These are phyloP conservation scores for Kodamaea laetipori DNA, from an alignment of 805 yeast genomes.

Conservation along the genomic window DNA sequence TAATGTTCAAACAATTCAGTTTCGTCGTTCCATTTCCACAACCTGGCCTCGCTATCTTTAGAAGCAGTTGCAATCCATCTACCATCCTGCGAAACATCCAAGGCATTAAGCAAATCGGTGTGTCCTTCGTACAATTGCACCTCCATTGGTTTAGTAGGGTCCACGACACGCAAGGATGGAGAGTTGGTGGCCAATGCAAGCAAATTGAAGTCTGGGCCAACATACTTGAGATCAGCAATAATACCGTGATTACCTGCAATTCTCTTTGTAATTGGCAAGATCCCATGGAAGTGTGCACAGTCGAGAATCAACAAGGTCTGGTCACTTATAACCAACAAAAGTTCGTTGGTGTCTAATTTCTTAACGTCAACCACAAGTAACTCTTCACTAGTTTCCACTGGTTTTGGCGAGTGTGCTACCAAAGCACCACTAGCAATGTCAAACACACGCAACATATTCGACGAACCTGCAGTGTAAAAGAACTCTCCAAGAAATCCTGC, in stretches of 20 bases:
- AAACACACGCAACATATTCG: constrained; percentile 69
- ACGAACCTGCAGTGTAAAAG: constrained; percentile 78
- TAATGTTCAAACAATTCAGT: constrained; percentile 43
- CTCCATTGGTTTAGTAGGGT: constrained; percentile 60
- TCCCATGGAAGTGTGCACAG: constrained; percentile 21
- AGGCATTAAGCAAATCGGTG: constrained; percentile 75
- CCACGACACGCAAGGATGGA: constrained; percentile 78
- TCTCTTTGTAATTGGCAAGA: constrained; percentile 50
- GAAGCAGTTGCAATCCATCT: constrained; percentile 89
- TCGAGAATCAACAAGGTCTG: constrained; percentile 67
- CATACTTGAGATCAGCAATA: constrained; percentile 82
- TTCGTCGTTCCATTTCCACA: constrained; percentile 70
- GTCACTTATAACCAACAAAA: constrained; percentile 71
- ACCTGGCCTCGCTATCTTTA: constrained; percentile 80
- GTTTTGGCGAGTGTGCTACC: constrained; percentile 47
- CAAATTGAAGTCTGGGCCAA: constrained; percentile 58
- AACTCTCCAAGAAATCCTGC: constrained; percentile 58
- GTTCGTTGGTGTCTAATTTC: constrained; percentile 33
- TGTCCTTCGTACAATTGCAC: constrained; percentile 77
- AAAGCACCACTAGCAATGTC: constrained; percentile 51
- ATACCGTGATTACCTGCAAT: constrained; percentile 96
- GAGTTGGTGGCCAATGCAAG: constrained; percentile 93
- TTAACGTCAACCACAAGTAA: constrained; percentile 65
- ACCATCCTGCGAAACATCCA: constrained; percentile 81
- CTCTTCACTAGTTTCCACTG: constrained; percentile 68